phyloP scores from a whole-genome alignment of 2,329 filamentous ascomycete species.

The Ophiocordyceps australis region DNA sequence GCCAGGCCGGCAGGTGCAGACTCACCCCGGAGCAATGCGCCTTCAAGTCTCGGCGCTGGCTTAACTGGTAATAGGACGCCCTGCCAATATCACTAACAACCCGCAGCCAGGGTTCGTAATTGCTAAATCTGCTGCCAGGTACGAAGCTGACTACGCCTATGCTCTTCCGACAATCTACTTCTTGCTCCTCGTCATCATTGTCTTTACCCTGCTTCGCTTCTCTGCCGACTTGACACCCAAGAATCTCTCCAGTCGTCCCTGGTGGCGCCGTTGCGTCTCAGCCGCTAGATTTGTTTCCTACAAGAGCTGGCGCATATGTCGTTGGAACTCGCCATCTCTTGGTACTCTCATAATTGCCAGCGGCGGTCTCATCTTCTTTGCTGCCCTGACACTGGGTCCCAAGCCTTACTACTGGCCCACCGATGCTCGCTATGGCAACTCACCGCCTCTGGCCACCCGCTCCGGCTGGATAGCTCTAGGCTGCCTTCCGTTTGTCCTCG shows the following conservation, averaged over 20 bases:
- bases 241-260: constrained; percentile 8
- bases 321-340: constrained; percentile 23
- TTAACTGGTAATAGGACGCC: constrained; percentile 29
- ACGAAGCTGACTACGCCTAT: constrained; percentile 31
- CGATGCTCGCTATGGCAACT: constrained; percentile 23
- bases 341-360: constrained; percentile 21
- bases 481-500: constrained; percentile 31
- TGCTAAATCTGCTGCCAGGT: neutral
- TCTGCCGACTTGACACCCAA: constrained; percentile 11
- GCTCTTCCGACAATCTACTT: constrained; percentile 32
- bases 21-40: constrained; percentile 23
- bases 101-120: too few relatives aligned
- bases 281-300: constrained; percentile 6
- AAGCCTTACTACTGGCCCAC: constrained; percentile 38
- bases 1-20: constrained; percentile 7
- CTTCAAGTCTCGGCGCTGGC: constrained; percentile 25
- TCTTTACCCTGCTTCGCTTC: constrained; percentile 24
- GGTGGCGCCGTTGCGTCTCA: constrained; percentile 17
- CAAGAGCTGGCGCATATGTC: constrained; percentile 6
- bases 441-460: constrained; percentile 32
- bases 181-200: constrained; percentile 25
- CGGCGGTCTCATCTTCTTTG: constrained; percentile 25
- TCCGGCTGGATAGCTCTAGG: constrained; percentile 32
- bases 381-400: constrained; percentile 27
- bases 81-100: neutral